Percentiles rank a stretch among this genome's conserved stretches.
These are phyloP conservation scores for Sphaerulina vaccinii DNA, from an alignment of 2,329 filamentous ascomycete species.

Conservation along the genomic window DNA sequence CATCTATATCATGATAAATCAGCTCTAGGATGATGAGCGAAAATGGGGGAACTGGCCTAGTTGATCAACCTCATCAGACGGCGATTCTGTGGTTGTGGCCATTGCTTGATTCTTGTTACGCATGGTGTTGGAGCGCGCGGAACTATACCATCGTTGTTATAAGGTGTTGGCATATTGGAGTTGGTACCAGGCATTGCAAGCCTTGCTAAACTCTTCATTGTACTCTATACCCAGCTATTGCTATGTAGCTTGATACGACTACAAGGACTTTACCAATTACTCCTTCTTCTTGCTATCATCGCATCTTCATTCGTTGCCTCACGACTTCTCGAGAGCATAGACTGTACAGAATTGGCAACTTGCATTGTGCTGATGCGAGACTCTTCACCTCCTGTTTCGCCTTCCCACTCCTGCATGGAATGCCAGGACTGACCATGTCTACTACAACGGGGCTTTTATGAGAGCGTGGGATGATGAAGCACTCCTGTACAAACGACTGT, in stretches of 20 bases:
- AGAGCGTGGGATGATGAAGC: no score
- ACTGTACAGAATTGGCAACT: no score
- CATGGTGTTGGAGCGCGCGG: slow-evolving; percentile 5
- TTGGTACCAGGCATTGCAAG: not conserved
- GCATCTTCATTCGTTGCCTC: not conserved
- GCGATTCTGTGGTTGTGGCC: slow-evolving; percentile 4
- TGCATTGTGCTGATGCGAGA: no score
- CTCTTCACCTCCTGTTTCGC: no score
- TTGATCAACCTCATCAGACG: not conserved
- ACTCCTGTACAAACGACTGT: no score
- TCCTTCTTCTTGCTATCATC: not conserved
- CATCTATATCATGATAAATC: slow-evolving; percentile 6
- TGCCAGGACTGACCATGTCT: no score
- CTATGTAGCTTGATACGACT: not conserved
- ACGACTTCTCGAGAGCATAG: no score
- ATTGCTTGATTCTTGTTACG: slow-evolving; percentile 2
- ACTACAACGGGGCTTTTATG: no score
- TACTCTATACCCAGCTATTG: not conserved
- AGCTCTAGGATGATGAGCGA: not conserved
- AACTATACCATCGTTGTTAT: slow-evolving; percentile 2
- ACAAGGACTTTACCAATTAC: not conserved
- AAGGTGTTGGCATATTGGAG: not conserved
- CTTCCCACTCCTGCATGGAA: no score
- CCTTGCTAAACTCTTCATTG: not conserved
- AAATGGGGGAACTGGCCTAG: slow-evolving; percentile 1